Base-by-base conservation (phyloP, 169 alveolate genomes). In the Eimeria tenella region DNA sequence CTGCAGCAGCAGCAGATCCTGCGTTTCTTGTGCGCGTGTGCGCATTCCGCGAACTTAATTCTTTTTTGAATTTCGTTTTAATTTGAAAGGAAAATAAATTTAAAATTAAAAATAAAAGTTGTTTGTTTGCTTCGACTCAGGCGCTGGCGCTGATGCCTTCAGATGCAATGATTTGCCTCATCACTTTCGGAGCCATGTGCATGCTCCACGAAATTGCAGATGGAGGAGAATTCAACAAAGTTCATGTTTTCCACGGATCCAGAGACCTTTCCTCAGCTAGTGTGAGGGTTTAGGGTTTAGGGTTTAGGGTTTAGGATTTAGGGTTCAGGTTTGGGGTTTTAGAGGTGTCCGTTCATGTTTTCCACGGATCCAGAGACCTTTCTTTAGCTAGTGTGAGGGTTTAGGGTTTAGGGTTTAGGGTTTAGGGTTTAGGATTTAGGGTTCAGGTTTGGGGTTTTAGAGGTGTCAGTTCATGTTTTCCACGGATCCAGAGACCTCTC, bases 121-220 rank as follows among this genome's bases (percentile, higher is more conserved):
- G 75, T 65, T 65, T 65, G 8, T n/a, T 10, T 65, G 13, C 9
- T n/a, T 13, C 9, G 13, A 10, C 23, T 17, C 94, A 96, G 98
- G 97, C 97, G 55, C 70, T 97, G 84, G 97, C 98, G 58, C 58
- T 95, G 86, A 96, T 98, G 97, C 99, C 99, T 19, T 98, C 98
- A 25, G 99, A 98, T 77, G 98, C 98, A 68, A 95, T 97, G 79
- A 98, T 99, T 31, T 99, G 99, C 17, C 95, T 99, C 49, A 98
- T 99, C 23, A 99, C 99, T 1, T 99, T 95, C 95, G 99, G 99
- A 2, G 98, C 99, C 50, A 98, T 98, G 97, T 97, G 98, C 86
- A 97, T 98, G 94, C 99, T 99, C 10, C 99, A 99, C 95, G 99
- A 99, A 95, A 97, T 99, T 62, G 82, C 74, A 7, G 94, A 89